phyloP scores from a whole-genome alignment of 2,329 filamentous ascomycete genomes.

The Gyromitra esculenta region DNA sequence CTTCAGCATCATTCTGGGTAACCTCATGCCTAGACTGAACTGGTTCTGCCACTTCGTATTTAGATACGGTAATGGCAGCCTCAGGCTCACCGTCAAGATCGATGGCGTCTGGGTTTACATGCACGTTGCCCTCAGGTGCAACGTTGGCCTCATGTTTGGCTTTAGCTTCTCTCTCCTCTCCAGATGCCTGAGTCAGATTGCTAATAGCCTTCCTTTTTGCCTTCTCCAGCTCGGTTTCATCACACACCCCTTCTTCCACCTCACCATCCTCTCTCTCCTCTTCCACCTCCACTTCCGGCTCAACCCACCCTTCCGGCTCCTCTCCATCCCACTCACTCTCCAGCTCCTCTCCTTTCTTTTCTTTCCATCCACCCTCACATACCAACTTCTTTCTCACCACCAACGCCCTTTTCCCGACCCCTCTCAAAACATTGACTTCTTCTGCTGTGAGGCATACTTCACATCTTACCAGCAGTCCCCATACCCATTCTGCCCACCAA shows the following conservation, averaged over 20 bases:
- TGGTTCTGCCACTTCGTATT: not conserved
- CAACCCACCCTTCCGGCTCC: conserved; percentile 6
- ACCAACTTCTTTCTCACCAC: conserved; percentile 50
- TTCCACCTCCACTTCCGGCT: conserved; percentile 9
- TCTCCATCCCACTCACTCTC: conserved; percentile 44
- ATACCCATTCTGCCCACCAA: conserved; percentile 55
- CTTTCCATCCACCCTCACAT: conserved; percentile 40
- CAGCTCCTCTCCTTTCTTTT: conserved; percentile 34
- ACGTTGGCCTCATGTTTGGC: conserved; percentile 35
- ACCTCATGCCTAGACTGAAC: not conserved
- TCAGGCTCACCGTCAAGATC: conserved; percentile 13
- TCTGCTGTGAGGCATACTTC: conserved; percentile 56
- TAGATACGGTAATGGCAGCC: not conserved
- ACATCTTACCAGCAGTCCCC: conserved; percentile 55
- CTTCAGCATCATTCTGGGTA: not conserved
- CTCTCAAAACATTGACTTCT: conserved; percentile 55
- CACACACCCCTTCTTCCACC: conserved; percentile 5
- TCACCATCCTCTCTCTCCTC: not conserved
- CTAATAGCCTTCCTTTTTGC: not conserved
- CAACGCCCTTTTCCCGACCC: conserved; percentile 56
- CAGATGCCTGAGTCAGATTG: not conserved
- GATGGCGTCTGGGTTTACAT: conserved; percentile 42
- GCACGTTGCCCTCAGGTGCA: conserved; percentile 30
- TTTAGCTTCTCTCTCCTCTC: not conserved
- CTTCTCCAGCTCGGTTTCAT: not conserved